Base-by-base conservation (phyloP, 116 monocot genomes). In the Trichopus zeylanicus region DNA sequence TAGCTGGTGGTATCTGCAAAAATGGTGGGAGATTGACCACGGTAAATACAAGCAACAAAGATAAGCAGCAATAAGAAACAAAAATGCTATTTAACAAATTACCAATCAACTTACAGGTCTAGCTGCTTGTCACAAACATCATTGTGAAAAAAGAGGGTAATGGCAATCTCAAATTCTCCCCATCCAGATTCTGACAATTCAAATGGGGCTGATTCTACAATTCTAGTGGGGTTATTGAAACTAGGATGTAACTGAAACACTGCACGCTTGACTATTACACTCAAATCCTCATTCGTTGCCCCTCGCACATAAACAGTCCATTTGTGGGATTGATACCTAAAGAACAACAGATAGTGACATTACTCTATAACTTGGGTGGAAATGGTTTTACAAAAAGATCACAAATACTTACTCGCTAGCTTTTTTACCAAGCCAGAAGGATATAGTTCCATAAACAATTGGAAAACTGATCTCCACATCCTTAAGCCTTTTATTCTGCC, bases 131-230 rank as follows among this genome's bases (percentile, higher is more conserved):
- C 98, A 34, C 85, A 91, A 56, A 83, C 98, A 64, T 98, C 98
- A 72, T 56, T 80, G 68, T 98, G 98, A 65, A 98, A 98, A 60
- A 75, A 85, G 37, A 98, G 77, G 24, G 78, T 75, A 33, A 98
- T 91, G 20, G 80, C 82, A 65, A 98, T 98, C 63, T 98, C 98
- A 73, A 98, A 98, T 65, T 98, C 98, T 52, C 91, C 98, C 98
- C 98, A 98, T 27, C 98, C 98, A 46, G 88, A 82, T 67, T 98
- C 98, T 22, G 91, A 82, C 55, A 98, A 31, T 59, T 91, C 91
- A 70, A 85, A 98, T 57, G 98, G 98, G 30, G 98, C 37, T 16
- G 91, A 82, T 20, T 98, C 98, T 20, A 91, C 82, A 57, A 80
- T 62, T 55, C 97, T 75, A 30, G 85, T 88, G 22, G 91, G 98